A percentile compares a stretch with the other conserved stretches of the same genome.
Evolutionary conservation across 352 stramenopile species (phyloP).

Genomic region (Phytophthora vignae): DNA sequence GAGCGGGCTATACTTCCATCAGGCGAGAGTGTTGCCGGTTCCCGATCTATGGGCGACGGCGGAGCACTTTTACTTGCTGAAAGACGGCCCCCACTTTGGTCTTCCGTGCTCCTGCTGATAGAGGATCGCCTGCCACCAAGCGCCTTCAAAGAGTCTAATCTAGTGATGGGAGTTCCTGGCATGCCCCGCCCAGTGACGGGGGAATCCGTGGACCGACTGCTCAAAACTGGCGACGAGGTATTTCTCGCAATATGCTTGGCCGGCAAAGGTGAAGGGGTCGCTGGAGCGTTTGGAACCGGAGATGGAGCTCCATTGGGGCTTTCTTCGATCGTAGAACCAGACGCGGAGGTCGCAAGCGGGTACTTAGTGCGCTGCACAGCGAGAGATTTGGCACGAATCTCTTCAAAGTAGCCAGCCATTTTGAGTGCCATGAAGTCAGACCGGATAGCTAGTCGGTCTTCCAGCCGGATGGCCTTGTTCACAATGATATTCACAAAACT

Average conservation of each 20-base stretch:
- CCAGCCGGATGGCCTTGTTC: constrained; percentile 87
- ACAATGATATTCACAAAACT: constrained; percentile 92
- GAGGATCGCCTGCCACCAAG: constrained; percentile 35
- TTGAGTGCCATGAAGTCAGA: constrained; percentile 88
- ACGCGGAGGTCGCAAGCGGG: constrained; percentile 51
- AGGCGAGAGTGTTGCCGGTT: constrained; percentile 39
- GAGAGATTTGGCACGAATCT: constrained; percentile 84
- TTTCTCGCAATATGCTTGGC: constrained; percentile 43
- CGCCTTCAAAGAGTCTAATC: constrained; percentile 43
- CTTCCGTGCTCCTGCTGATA: constrained; percentile 24
- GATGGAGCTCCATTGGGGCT: constrained; percentile 29
- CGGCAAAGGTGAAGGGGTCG: constrained; percentile 36
- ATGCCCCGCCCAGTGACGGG: constrained; percentile 30
- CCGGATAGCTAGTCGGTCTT: constrained; percentile 84
- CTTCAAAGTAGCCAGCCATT: constrained; percentile 89
- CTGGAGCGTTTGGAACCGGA: constrained; percentile 29
- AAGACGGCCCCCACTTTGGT: constrained; percentile 29
- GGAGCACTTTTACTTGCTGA: constrained; percentile 63
- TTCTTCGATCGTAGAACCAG: constrained; percentile 31
- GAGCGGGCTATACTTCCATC: constrained; percentile 38
- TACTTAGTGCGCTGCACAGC: constrained; percentile 81
- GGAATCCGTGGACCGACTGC: constrained; percentile 36
- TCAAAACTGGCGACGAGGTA: constrained; percentile 40
- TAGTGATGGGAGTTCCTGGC: constrained; percentile 36
- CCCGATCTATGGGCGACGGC: constrained; percentile 59